These are phyloP conservation scores for Calamus simplicifolius DNA, from an alignment of 176 grass and related monocot genomes.

Conservation along the genomic window DNA sequence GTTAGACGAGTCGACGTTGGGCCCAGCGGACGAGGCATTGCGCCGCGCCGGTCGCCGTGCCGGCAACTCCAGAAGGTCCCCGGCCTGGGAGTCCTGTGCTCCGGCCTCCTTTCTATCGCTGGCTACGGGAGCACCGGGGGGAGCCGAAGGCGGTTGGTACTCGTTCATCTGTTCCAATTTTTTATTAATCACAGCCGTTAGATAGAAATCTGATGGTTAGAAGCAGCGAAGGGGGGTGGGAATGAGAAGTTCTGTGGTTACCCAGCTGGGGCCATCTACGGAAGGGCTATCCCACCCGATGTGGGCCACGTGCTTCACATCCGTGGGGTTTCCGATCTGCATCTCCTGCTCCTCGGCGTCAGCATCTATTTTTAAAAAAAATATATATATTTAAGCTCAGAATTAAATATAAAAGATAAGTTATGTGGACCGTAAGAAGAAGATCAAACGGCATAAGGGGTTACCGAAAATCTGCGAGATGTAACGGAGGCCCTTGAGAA, in stretches of 20 bases:
- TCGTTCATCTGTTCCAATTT: conserved; percentile 10
- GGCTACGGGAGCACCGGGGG: neutral
- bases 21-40: conserved; percentile 10
- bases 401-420: too few species aligned
- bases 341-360: conserved; percentile 75
- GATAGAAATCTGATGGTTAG: neutral
- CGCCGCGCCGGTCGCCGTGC: conserved; percentile 12
- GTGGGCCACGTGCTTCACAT: conserved; percentile 96
- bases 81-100: neutral
- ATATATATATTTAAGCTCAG: too few species aligned
- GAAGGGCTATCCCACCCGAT: conserved; percentile 73
- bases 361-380: neutral
- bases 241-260: conserved; percentile 4
- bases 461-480: conserved; percentile 93
- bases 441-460: neutral
- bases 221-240: too few species aligned
- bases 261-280: conserved; percentile 54
- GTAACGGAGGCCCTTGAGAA: conserved; percentile 93
- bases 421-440: neutral
- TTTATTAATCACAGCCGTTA: neutral
- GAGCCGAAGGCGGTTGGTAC: neutral
- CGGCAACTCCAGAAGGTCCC: conserved; percentile 1
- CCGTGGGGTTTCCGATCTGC: conserved; percentile 81
- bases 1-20: conserved; percentile 11
- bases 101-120: neutral